Conservation (phyloP, 768 basidiomycete species). For the Tubosaeta brunneosetosa region DNA sequence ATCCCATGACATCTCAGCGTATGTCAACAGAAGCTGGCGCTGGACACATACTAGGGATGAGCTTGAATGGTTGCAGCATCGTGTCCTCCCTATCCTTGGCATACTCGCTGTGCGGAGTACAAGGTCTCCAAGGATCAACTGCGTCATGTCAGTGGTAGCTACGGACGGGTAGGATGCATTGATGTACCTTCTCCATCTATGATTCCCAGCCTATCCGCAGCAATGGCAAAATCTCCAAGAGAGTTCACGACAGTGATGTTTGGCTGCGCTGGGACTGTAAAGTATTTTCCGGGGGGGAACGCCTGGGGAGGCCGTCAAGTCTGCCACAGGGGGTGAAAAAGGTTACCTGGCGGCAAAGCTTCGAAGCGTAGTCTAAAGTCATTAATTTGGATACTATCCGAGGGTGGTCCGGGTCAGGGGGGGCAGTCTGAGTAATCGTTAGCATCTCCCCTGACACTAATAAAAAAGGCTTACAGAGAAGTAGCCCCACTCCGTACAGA, state of each 20-base stretch:
- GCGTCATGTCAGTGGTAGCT: background rate
- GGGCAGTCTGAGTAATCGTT: conserved; percentile 51
- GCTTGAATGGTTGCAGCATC: conserved; percentile 70
- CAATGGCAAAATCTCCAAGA: conserved; percentile 81
- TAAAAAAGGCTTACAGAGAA: conserved; percentile 54
- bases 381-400: conserved; percentile 77
- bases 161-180: background rate
- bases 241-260: conserved; percentile 80
- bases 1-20: background rate
- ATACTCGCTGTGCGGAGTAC: conserved; percentile 75
- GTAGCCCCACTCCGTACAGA: conserved; percentile 96
- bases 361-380: conserved; percentile 65
- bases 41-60: conserved; percentile 67
- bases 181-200: conserved; percentile 76
- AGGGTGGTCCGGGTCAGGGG: conserved; percentile 63
- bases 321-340: background rate
- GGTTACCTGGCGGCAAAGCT: conserved; percentile 60
- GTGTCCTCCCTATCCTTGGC: conserved; percentile 70
- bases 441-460: background rate
- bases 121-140: conserved; percentile 92
- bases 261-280: conserved; percentile 65
- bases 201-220: conserved; percentile 76
- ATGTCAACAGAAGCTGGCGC: background rate
- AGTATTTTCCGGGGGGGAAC: conserved; percentile 72
- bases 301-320: conserved; percentile 40